Conservation (phyloP, 305 asterid species). For the Stenogyne calaminthoides region DNA sequence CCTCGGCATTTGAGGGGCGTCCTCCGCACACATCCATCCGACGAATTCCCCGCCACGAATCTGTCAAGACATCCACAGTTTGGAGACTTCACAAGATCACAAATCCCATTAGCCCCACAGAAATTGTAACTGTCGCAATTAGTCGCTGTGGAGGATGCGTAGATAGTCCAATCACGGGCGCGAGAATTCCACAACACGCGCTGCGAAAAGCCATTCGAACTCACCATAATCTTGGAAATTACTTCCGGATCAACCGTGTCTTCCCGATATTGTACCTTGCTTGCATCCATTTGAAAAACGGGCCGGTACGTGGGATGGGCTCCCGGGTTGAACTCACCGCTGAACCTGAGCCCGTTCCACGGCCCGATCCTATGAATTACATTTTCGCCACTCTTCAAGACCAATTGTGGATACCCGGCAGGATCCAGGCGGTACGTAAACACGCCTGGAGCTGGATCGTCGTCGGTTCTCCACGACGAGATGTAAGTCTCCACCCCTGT, state of each 20-base stretch:
- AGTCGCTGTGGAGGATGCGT: background rate
- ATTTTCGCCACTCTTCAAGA: background rate
- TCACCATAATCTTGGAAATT: background rate
- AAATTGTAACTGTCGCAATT: background rate
- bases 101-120: background rate
- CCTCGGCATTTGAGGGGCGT: background rate
- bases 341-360: background rate
- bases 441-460: background rate
- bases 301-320: background rate
- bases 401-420: background rate
- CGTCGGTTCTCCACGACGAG: background rate
- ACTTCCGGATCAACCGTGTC: background rate
- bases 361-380: background rate
- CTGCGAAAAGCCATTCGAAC: background rate
- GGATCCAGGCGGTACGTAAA: background rate
- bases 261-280: background rate
- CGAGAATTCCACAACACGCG: background rate
- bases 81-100: background rate
- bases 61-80: background rate
- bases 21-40: background rate
- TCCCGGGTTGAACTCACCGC: background rate
- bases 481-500: background rate
- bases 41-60: background rate
- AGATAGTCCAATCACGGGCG: background rate
- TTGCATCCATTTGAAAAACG: background rate